A percentile compares a stretch with the other conserved stretches of the same genome.
Conservation (phyloP, 164 flowering plant genomes). For the Annona cherimola region DNA sequence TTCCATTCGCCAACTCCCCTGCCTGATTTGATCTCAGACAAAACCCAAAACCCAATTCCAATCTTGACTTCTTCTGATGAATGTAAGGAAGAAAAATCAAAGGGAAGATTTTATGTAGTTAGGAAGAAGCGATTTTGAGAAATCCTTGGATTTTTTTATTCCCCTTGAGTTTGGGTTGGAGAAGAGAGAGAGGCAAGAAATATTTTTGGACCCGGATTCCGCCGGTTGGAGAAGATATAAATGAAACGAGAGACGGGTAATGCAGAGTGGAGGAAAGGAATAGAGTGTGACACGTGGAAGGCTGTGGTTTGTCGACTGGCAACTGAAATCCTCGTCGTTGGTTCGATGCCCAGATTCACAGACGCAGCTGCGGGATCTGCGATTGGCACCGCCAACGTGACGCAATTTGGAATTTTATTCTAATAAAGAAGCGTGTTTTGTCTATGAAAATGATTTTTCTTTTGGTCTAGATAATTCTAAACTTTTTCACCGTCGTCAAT, state of each 20-base stretch:
- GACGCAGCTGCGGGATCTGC: background rate
- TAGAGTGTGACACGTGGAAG: background rate
- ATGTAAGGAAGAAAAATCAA: background rate
- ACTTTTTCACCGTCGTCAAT: too few relatives aligned
- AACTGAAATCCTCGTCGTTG: background rate
- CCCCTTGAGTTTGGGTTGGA: background rate
- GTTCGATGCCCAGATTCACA: background rate
- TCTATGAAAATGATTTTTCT: too few relatives aligned
- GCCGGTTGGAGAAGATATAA: background rate
- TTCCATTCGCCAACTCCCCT: background rate
- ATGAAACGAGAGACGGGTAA: background rate
- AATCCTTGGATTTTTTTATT: background rate
- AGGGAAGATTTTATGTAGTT: too few relatives aligned
- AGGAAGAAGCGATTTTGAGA: background rate
- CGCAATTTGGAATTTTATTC: too few relatives aligned
- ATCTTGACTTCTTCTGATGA: background rate
- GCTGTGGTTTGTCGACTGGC: background rate
- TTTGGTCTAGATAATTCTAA: too few relatives aligned
- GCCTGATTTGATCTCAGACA: too few relatives aligned
- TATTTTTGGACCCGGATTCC: background rate
- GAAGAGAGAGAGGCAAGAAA: background rate
- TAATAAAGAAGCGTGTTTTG: too few relatives aligned
- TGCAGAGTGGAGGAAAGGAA: background rate
- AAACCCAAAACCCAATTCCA: too few relatives aligned
- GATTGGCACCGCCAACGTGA: too few relatives aligned